Base-by-base conservation (phyloP, 441 rosid species). In the Lepidium campestre region DNA sequence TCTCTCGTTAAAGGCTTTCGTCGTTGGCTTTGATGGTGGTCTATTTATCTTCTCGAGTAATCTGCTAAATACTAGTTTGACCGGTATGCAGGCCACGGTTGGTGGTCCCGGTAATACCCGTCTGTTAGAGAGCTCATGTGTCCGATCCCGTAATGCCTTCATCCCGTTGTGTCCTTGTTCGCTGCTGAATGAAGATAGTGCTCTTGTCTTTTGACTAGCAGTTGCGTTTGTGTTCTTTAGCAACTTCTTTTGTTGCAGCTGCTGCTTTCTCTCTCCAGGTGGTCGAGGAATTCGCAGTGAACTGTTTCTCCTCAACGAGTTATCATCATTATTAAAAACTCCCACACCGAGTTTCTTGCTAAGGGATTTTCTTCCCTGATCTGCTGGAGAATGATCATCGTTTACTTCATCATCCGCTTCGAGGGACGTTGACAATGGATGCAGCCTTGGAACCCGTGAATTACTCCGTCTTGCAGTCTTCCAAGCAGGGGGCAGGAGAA, bases 41-140 rank as follows among this genome's bases (percentile, higher is more conserved):
- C 97, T 89, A 67, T 95, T 92, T 71, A 95, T 95, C 86, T 91
- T 95, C 89, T 92, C 99, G 22, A 92, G 98, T 76, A 95, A 82
- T 87, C 98, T 83, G 77, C 98, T 91, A 79, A 84, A 95, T 29
- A 87, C 98, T 80, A 95, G 85, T 73, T 90, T 95, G 62, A 92
- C 90, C 22, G 99, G 99, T 78, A 95, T 92, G 83, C 97, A 92
- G 27, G 97, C 86, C 73, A 95, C 99, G 15, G 99, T 91, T 53
- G 99, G 85, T 35, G 85, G 92, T 67, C 84, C 79, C 0, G 85
- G 72, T 52, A 92, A 72, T 58, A 81, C 89, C 6, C 86, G 86
- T 73, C 74, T 74, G 74, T 93, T 87, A 50, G 92, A 79, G 45
- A 87, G 77, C 62, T 85, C 92, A 39, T 77, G 89, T 64, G 81